Evolutionary conservation across 768 basidiomycete genomes (phyloP), one percentile per base, ranked within the genome.

Genomic region (Mycena amicta): DNA sequence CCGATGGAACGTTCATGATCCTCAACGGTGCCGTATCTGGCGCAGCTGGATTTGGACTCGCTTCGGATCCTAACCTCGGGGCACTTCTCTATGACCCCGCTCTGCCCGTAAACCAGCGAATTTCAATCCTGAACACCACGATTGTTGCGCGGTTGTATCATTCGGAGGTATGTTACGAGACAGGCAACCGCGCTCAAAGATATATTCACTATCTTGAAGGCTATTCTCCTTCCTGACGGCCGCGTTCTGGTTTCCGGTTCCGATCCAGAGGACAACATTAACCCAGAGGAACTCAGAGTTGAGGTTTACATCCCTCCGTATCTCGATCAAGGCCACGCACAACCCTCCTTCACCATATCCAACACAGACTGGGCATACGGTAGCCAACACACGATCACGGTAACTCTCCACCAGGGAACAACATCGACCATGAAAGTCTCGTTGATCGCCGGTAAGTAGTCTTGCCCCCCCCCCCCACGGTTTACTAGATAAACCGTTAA

Each of bases 241-340:
- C 84, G 88, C 4, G 81, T 92, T 29, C 74, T 92, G 46, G 77
- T 93, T 39, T 89, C 90, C 8, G 91, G 90, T 0, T 90, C 88
- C 11, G 90, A 89, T 63, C 89, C 87, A 5, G 74, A 88, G 67
- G 85, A 85, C 15, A 57, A 74, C 53, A 77, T 75, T 31, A 89
- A 84, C 66, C 85, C 87, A 0, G 86, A 94, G 62, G 92, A 95
- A 68, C 88, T 92, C 72, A 82, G 93, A 15, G 82, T 81, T 51
- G 80, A 62, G 80, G 86, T 88, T 26, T 97, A 96, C 74, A 82
- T 90, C 65, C 96, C 96, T 5, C 92, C 90, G 16, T 98, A 96
- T 72, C 81, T 93, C 59, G 85, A 74, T 60, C 72, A 82, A 61
- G 89, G 89, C 6, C 72, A 79, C 60, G 69, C 62, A 4, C 89